These are phyloP conservation scores for Dendrothele bispora DNA, from an alignment of 768 basidiomycete genomes.

Conservation along the genomic window DNA sequence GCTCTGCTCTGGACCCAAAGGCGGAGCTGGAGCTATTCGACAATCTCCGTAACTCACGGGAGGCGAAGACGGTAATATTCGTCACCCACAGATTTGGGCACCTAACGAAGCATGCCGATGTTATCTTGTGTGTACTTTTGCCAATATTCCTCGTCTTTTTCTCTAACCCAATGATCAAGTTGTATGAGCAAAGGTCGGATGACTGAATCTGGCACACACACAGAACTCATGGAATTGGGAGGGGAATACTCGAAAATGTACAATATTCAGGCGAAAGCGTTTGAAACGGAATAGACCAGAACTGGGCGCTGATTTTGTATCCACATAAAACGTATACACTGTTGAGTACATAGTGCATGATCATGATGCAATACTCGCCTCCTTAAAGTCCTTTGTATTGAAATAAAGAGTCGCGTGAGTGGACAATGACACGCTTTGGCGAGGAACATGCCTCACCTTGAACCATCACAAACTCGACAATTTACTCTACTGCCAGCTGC, in stretches of 20 bases:
- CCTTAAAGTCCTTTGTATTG: too few relatives aligned
- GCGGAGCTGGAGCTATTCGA: slow-evolving; percentile 50
- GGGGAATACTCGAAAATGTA: slow-evolving; percentile 45
- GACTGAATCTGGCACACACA: slow-evolving; percentile 41
- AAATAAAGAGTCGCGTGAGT: too few relatives aligned
- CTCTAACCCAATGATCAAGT: slow-evolving; percentile 11
- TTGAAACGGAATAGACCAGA: background rate
- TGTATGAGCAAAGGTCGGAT: slow-evolving; percentile 45
- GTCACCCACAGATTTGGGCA: slow-evolving; percentile 58
- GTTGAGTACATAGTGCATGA: too few relatives aligned
- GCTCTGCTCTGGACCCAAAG: slow-evolving; percentile 54
- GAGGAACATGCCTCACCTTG: too few relatives aligned
- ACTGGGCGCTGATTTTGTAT: too few relatives aligned
- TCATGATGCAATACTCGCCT: too few relatives aligned
- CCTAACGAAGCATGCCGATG: slow-evolving; percentile 48
- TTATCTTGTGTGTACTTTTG: slow-evolving; percentile 43
- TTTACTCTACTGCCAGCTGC: too few relatives aligned
- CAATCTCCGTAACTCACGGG: slow-evolving; percentile 32
- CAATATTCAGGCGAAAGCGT: slow-evolving; percentile 16
- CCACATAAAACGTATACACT: too few relatives aligned
- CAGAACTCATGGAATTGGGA: slow-evolving; percentile 29
- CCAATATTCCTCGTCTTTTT: slow-evolving; percentile 3
- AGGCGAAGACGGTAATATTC: slow-evolving; percentile 55
- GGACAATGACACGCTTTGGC: too few relatives aligned
- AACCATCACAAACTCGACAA: too few relatives aligned